phyloP scores from a whole-genome alignment of 179 eudicot species.

The Silene noctiflora region DNA sequence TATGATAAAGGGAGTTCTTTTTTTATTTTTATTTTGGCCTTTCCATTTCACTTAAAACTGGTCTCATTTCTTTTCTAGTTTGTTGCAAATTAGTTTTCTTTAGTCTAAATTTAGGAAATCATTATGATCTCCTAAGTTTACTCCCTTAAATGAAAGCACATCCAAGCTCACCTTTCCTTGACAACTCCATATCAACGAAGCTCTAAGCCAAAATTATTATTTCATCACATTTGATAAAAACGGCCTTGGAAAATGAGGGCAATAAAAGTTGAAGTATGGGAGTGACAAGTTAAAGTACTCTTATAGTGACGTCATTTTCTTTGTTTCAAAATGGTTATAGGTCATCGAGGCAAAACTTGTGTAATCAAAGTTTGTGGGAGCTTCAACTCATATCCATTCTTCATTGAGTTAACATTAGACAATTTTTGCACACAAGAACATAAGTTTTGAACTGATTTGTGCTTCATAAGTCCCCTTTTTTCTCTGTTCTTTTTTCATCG shows the following conservation, averaged over 20 bases:
- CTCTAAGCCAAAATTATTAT: background rate
- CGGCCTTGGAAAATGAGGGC: background rate
- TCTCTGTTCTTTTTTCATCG: background rate
- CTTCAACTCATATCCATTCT: background rate
- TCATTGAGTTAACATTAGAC: background rate
- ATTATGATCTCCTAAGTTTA: conserved; percentile 1
- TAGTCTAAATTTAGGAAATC: background rate
- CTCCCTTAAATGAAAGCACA: background rate
- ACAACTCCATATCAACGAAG: background rate
- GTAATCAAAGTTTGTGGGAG: background rate
- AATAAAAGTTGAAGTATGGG: background rate
- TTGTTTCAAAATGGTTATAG: background rate
- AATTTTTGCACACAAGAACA: background rate
- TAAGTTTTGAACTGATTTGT: background rate
- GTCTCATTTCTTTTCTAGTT: background rate
- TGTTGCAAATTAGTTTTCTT: background rate
- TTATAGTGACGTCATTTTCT: background rate
- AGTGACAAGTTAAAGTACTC: background rate
- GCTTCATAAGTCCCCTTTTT: background rate
- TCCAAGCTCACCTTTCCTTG: background rate
- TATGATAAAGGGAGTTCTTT: background rate
- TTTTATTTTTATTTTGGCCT: too few relatives aligned
- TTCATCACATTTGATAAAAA: background rate
- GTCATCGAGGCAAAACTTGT: background rate
- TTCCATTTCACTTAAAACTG: too few relatives aligned